Percentiles rank a stretch among this genome's conserved stretches.
These are phyloP conservation scores for Fusarium pseudocircinatum DNA, from an alignment of 2,329 filamentous ascomycete species.

Conservation along the genomic window DNA sequence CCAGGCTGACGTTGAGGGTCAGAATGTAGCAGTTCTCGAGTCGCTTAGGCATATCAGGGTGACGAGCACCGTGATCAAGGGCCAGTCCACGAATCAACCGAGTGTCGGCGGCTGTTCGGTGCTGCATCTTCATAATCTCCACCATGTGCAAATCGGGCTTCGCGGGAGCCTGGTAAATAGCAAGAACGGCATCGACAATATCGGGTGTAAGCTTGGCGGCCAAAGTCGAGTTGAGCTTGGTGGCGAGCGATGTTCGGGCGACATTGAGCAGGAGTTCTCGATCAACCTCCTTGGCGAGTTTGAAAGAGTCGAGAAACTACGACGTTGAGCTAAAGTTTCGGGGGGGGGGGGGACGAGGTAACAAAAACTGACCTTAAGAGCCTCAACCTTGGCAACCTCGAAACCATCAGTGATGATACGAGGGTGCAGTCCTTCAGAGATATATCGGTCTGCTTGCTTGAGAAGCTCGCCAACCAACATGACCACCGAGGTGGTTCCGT, in stretches of 20 bases:
- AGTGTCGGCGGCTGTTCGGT: conserved; percentile 94
- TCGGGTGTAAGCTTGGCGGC: conserved; percentile 92
- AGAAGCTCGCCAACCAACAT: conserved; percentile 94
- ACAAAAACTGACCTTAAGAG: conserved; percentile 73
- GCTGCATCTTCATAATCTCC: conserved; percentile 99
- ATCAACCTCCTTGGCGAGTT: conserved; percentile 87
- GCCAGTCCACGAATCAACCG: conserved; percentile 94
- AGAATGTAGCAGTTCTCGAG: conserved; percentile 96
- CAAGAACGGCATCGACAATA: conserved; percentile 94
- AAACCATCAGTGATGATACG: conserved; percentile 97
- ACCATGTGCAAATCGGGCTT: conserved; percentile 99
- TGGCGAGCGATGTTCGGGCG: conserved; percentile 91
- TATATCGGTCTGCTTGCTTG: conserved; percentile 97
- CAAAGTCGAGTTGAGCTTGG: conserved; percentile 90
- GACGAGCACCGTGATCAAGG: conserved; percentile 92
- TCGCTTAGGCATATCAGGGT: conserved; percentile 98
- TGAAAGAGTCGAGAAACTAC: conserved; percentile 93
- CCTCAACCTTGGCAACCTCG: conserved; percentile 93
- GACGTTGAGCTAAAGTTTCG: conserved; percentile 12
- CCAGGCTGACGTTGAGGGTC: conserved; percentile 93
- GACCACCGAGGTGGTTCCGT: conserved; percentile 97
- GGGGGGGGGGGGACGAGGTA: background rate
- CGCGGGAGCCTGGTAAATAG: conserved; percentile 87
- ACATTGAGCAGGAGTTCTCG: conserved; percentile 93
- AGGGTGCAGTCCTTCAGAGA: conserved; percentile 95